phyloP scores from a whole-genome alignment of 306 rosid genomes.

The Dryas drummondii region DNA sequence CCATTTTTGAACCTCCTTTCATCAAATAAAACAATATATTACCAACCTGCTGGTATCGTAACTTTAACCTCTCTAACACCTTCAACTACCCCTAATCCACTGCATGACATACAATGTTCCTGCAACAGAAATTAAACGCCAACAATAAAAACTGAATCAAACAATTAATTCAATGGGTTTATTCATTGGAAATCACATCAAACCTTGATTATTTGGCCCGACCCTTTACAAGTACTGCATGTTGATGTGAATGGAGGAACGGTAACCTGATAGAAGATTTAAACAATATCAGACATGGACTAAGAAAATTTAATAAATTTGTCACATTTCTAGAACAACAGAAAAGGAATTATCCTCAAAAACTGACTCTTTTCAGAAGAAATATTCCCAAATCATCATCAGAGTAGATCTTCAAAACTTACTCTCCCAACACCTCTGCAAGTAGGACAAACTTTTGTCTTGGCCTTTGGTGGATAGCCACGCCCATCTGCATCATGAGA shows the following conservation, averaged over 20 bases:
- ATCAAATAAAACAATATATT: slow-evolving; percentile 19
- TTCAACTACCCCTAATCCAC: slow-evolving; percentile 84
- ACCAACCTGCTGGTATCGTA: slow-evolving; percentile 91
- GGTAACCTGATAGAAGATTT: slow-evolving; percentile 61
- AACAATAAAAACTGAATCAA: slow-evolving; percentile 15
- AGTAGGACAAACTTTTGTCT: slow-evolving; percentile 71
- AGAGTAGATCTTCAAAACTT: slow-evolving; percentile 51
- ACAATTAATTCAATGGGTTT: slow-evolving; percentile 19
- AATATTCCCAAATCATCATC: slow-evolving; percentile 26
- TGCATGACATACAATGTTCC: slow-evolving; percentile 68
- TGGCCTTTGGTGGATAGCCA: slow-evolving; percentile 70
- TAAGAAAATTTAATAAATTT: slow-evolving; percentile 11
- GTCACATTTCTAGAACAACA: background rate
- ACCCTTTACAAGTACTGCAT: slow-evolving; percentile 84
- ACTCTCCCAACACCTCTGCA: slow-evolving; percentile 94
- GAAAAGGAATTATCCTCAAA: slow-evolving; percentile 14
- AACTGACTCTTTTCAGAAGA: slow-evolving; percentile 21
- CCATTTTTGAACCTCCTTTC: background rate
- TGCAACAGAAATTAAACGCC: slow-evolving; percentile 39
- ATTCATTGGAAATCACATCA: slow-evolving; percentile 19
- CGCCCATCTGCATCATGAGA: slow-evolving; percentile 65
- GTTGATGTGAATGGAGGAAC: slow-evolving; percentile 92
- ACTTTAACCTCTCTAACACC: slow-evolving; percentile 80
- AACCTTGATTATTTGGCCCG: slow-evolving; percentile 76
- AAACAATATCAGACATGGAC: slow-evolving; percentile 25